A percentile compares a stretch with the other conserved stretches of the same genome.
These are phyloP conservation scores for Tephrocybe sp. DNA, from an alignment of 768 basidiomycete genomes.

Conservation along the genomic window DNA sequence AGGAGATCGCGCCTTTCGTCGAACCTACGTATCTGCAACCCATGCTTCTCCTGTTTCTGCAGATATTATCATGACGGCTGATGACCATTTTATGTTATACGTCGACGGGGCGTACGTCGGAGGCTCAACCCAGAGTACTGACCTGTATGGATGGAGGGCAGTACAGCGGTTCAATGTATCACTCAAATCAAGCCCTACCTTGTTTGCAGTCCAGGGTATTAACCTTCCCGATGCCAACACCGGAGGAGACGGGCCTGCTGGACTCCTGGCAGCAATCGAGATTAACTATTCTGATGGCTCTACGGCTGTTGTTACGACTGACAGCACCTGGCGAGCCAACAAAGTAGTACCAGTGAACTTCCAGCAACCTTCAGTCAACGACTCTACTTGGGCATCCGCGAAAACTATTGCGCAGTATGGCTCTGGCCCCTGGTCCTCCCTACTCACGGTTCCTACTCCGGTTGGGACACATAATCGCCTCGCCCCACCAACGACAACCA, in stretches of 20 bases:
- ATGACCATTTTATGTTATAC: conserved; percentile 25
- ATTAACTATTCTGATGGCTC: conserved; percentile 25
- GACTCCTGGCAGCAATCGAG: conserved; percentile 22
- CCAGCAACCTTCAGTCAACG: conserved; percentile 16
- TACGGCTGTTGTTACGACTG: conserved; percentile 16
- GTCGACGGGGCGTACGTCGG: conserved; percentile 23
- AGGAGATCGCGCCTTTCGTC: conserved; percentile 24
- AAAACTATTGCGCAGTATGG: conserved; percentile 18
- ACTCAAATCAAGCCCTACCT: conserved; percentile 14
- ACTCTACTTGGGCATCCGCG: conserved; percentile 21
- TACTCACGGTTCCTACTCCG: neutral
- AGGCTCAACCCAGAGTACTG: conserved; percentile 13
- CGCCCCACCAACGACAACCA: neutral
- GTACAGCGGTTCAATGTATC: conserved; percentile 21
- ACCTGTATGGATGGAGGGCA: conserved; percentile 13
- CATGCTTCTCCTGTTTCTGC: conserved; percentile 19
- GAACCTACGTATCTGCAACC: conserved; percentile 15
- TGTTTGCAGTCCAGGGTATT: conserved; percentile 25
- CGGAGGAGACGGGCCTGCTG: conserved; percentile 22
- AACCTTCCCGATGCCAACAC: conserved; percentile 17
- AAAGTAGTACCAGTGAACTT: conserved; percentile 20
- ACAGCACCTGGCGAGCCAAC: conserved; percentile 22
- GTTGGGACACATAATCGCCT: neutral
- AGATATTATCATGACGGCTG: conserved; percentile 22
- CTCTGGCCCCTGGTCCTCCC: conserved; percentile 16